phyloP scores from a whole-genome alignment of 345 rosid species.

The Eutrema japonicum region DNA sequence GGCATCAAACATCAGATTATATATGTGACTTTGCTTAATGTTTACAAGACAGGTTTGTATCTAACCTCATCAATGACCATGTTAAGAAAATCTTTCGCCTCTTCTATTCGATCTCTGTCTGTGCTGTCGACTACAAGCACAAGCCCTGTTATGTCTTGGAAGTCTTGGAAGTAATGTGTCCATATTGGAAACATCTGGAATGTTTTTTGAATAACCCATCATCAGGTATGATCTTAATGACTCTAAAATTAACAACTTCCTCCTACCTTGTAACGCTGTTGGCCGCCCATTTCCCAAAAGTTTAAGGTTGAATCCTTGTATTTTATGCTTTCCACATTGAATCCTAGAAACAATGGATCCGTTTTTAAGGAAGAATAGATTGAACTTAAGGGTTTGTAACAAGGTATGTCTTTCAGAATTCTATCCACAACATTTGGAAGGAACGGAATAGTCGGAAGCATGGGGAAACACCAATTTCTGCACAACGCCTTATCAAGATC shows the following conservation, averaged over 20 bases:
- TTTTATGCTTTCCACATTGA: too few relatives aligned
- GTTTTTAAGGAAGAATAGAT: too few relatives aligned
- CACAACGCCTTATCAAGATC: too few relatives aligned
- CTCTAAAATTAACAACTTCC: constrained; percentile 2
- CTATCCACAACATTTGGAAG: too few relatives aligned
- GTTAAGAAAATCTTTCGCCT: constrained; percentile 24
- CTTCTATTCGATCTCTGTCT: constrained; percentile 35
- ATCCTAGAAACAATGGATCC: too few relatives aligned
- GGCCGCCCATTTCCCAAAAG: too few relatives aligned
- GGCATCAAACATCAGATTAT: constrained; percentile 7
- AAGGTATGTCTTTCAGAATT: too few relatives aligned
- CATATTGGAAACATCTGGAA: not conserved
- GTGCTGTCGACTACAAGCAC: constrained; percentile 43
- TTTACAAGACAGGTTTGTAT: not conserved
- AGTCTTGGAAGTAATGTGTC: constrained; percentile 4
- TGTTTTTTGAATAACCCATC: not conserved
- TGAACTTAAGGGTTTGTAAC: too few relatives aligned
- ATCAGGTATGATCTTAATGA: constrained; percentile 1
- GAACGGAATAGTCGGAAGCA: too few relatives aligned
- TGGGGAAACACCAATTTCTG: too few relatives aligned
- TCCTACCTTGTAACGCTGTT: constrained; percentile 13
- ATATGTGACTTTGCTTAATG: not conserved
- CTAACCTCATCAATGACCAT: constrained; percentile 37
- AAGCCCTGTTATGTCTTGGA: constrained; percentile 12
- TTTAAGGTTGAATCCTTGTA: too few relatives aligned